phyloP scores from a whole-genome alignment of 2,329 filamentous ascomycete genomes.

The Pseudogymnoascus destructans region DNA sequence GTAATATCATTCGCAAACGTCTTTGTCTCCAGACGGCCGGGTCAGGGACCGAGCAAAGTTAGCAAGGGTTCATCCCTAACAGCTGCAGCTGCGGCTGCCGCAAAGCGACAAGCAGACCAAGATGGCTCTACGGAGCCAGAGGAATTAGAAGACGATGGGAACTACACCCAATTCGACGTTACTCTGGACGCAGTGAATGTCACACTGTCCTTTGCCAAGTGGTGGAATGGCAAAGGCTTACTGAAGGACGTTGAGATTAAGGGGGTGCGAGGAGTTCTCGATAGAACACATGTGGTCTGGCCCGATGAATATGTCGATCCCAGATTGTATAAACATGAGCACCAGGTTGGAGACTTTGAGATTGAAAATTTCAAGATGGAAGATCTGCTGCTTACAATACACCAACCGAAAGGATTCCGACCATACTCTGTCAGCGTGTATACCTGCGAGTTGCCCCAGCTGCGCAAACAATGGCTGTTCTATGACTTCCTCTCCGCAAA shows the following conservation, averaged over 20 bases:
- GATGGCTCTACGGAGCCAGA: constrained; percentile 20
- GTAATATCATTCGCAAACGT: constrained; percentile 96
- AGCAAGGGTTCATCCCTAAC: constrained; percentile 81
- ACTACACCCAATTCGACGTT: constrained; percentile 95
- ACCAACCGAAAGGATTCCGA: constrained; percentile 83
- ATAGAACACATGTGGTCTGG: constrained; percentile 73
- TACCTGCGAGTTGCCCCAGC: constrained; percentile 81
- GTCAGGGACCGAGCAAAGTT: constrained; percentile 67
- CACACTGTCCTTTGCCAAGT: constrained; percentile 92
- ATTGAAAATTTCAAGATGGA: constrained; percentile 95
- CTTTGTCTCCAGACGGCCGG: constrained; percentile 82
- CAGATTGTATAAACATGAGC: constrained; percentile 73
- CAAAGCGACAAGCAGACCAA: constrained; percentile 41
- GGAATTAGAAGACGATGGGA: constrained; percentile 66
- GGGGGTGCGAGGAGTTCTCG: constrained; percentile 82
- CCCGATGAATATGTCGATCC: constrained; percentile 60
- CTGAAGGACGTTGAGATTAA: constrained; percentile 88
- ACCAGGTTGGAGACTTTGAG: constrained; percentile 88
- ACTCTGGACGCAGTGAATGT: constrained; percentile 94
- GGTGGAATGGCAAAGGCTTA: constrained; percentile 94
- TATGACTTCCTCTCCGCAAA: constrained; percentile 95
- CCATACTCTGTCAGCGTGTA: constrained; percentile 93
- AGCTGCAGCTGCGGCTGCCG: constrained; percentile 74
- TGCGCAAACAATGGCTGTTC: constrained; percentile 93
- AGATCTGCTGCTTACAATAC: constrained; percentile 79